Conservation (phyloP, 1,139 yeast species). For the Suhomyces bribrorum region DNA sequence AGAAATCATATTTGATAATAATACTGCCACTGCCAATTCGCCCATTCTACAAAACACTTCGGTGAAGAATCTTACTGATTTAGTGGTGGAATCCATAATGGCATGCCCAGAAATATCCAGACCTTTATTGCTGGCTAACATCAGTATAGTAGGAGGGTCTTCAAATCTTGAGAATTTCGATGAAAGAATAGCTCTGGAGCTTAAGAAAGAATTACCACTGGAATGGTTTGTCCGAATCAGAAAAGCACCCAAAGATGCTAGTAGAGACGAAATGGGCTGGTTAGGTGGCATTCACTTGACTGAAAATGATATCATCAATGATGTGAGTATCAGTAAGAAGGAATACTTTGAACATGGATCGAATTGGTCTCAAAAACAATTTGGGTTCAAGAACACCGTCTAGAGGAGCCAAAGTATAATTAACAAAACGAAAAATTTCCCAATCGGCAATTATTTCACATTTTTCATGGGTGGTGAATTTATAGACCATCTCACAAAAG, state of each 20-base stretch:
- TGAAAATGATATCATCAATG: conserved; percentile 50
- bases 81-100: conserved; percentile 69
- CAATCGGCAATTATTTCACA: no score
- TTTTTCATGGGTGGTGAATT: no score
- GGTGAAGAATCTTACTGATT: conserved; percentile 69
- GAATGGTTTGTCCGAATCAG: conserved; percentile 62
- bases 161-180: conserved; percentile 69
- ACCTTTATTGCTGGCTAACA: conserved; percentile 78
- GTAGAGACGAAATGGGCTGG: conserved; percentile 38
- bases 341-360: conserved; percentile 89
- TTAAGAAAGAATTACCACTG: conserved; percentile 66
- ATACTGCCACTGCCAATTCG: conserved; percentile 29
- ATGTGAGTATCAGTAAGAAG: conserved; percentile 64
- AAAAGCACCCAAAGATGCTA: conserved; percentile 17
- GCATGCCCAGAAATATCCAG: conserved; percentile 73
- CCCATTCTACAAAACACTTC: conserved; percentile 53
- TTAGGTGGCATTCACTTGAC: conserved; percentile 52
- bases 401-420: not conserved
- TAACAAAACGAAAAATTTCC: no score
- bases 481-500: no score
- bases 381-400: conserved; percentile 57
- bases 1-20: conserved; percentile 54
- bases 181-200: conserved; percentile 57
- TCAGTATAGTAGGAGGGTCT: conserved; percentile 82
- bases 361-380: conserved; percentile 74